Evolutionary conservation across 371 early-diverging fungal species (phyloP).

Genomic region (Mortierella sp.): DNA sequence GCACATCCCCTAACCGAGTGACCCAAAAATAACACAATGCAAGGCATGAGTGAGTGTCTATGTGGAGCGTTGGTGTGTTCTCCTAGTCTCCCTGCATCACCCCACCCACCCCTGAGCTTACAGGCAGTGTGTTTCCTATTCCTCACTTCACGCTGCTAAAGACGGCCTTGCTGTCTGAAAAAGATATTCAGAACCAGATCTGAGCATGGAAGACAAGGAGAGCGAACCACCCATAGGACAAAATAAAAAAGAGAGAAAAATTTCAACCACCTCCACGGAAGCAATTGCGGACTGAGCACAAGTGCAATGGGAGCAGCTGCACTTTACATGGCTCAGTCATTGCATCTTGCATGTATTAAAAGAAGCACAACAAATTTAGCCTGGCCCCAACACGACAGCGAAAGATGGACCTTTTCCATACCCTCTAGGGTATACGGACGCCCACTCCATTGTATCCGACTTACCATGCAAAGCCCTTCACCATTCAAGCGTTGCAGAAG

Average conservation of each 20-base stretch:
- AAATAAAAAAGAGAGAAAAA: neutral
- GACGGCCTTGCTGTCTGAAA: too few species aligned
- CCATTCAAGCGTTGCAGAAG: slow-evolving; percentile 25
- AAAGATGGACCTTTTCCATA: too few species aligned
- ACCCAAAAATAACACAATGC: slow-evolving; percentile 2
- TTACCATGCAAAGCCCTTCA: slow-evolving; percentile 18
- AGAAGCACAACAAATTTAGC: too few species aligned
- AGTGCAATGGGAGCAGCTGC: too few species aligned
- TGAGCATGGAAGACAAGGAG: too few species aligned
- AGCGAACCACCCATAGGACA: too few species aligned
- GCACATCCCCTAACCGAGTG: slow-evolving; percentile 62
- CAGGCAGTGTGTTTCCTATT: too few species aligned
- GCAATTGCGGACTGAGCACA: too few species aligned
- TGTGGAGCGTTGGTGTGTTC: neutral
- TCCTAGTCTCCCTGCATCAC: too few species aligned
- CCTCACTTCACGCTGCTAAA: neutral
- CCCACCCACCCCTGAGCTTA: neutral
- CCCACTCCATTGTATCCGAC: slow-evolving; percentile 11
- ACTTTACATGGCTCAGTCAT: neutral
- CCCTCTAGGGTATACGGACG: slow-evolving; percentile 3
- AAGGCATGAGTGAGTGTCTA: neutral
- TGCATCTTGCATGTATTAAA: too few species aligned
- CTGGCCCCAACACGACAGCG: too few species aligned
- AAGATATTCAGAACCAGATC: too few species aligned
- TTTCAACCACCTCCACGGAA: neutral